Conservation (phyloP, 148 eudicot genomes). For the Camellia japonica region DNA sequence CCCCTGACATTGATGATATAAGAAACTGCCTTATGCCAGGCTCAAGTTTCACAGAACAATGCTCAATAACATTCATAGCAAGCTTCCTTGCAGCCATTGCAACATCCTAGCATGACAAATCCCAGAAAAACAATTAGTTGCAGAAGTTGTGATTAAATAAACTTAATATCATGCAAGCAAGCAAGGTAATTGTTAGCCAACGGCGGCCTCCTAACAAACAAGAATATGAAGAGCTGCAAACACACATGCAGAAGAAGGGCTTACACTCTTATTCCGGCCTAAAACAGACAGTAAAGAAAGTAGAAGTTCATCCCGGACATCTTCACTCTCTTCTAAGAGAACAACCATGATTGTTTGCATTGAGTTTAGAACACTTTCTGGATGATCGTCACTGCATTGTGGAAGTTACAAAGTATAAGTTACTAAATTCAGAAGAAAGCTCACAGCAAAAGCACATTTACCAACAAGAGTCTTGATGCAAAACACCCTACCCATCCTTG, state of each 20-base stretch:
- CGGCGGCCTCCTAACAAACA: no score
- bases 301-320: constrained; percentile 63
- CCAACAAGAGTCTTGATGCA: not conserved
- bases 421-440: not conserved
- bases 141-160: not conserved
- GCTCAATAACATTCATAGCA: constrained; percentile 69
- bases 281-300: constrained; percentile 60
- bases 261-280: constrained; percentile 66
- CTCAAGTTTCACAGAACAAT: constrained; percentile 76
- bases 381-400: constrained; percentile 82
- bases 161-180: not conserved
- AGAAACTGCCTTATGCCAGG: constrained; percentile 75
- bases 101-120: constrained; percentile 47
- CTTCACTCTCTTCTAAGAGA: constrained; percentile 92
- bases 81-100: constrained; percentile 68
- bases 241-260: constrained; percentile 18
- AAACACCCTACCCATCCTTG: not conserved
- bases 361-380: constrained; percentile 62
- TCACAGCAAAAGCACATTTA: not conserved
- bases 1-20: constrained; percentile 78
- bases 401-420: not conserved
- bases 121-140: constrained; percentile 1
- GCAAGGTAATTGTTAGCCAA: not conserved
- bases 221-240: not conserved
- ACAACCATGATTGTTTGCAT: constrained; percentile 83